Percentiles rank a stretch among this genome's conserved stretches.
These are phyloP conservation scores for Kwoniella shivajii DNA, from an alignment of 1,284 basidiomycete species.

Conservation along the genomic window DNA sequence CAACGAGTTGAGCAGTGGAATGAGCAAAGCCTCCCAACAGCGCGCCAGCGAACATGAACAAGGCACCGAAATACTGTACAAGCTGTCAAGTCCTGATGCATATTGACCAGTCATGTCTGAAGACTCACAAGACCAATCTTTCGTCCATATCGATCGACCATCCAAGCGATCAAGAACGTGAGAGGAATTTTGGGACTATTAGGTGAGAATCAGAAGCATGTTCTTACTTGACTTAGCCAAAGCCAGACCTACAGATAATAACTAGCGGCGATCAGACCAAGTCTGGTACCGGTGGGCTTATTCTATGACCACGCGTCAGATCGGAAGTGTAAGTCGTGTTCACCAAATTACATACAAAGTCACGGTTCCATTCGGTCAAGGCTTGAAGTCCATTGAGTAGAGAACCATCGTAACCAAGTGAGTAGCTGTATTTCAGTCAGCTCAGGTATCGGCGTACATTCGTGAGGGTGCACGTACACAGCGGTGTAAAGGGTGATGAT, in stretches of 20 bases:
- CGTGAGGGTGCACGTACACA: slow-evolving; percentile 13
- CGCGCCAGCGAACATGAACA: slow-evolving; percentile 35
- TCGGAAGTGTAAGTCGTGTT: background rate
- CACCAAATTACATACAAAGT: slow-evolving; percentile 25
- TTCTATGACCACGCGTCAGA: background rate
- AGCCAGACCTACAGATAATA: slow-evolving; percentile 20
- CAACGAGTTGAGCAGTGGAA: slow-evolving; percentile 20
- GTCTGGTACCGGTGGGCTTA: slow-evolving; percentile 16
- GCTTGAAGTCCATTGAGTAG: slow-evolving; percentile 36
- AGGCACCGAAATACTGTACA: slow-evolving; percentile 20
- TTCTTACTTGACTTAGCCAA: background rate
- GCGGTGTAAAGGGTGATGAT: slow-evolving; percentile 27
- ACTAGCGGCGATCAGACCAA: slow-evolving; percentile 24
- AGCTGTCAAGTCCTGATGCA: background rate
- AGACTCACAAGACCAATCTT: slow-evolving; percentile 22
- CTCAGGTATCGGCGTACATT: background rate
- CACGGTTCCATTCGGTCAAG: slow-evolving; percentile 26
- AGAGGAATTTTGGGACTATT: slow-evolving; percentile 18
- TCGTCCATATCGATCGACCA: slow-evolving; percentile 26
- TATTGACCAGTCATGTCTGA: background rate
- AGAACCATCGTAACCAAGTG: slow-evolving; percentile 32
- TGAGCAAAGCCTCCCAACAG: slow-evolving; percentile 25
- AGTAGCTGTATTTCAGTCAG: slow-evolving; percentile 3
- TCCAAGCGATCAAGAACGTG: slow-evolving; percentile 21
- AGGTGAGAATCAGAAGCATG: background rate